phyloP scores from a whole-genome alignment of 208 protist genomes.

The Trypanosomatidae sp. region DNA sequence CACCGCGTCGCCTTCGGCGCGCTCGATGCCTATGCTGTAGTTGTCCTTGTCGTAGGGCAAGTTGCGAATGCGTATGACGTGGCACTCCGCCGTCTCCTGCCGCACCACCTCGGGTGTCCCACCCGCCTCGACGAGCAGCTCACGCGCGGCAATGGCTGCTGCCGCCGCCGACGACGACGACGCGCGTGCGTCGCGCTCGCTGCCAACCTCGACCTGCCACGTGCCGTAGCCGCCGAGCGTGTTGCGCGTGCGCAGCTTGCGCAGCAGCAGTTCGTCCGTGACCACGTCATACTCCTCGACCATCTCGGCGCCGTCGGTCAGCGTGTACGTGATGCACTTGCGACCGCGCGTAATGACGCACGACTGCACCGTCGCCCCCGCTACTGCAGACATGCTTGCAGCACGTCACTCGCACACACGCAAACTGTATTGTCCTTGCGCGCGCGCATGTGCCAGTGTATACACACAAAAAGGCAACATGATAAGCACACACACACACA shows the following conservation, averaged over 20 bases:
- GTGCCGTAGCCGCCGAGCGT: conserved; percentile 63
- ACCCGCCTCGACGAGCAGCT: conserved; percentile 53
- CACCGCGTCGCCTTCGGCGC: conserved; percentile 13
- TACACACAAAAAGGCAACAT: background rate
- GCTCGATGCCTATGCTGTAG: conserved; percentile 77
- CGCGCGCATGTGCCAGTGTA: too few species aligned
- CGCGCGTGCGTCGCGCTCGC: conserved; percentile 17
- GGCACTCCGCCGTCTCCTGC: conserved; percentile 69
- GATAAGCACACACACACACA: background rate
- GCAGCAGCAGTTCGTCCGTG: conserved; percentile 83
- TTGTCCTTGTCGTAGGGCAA: conserved; percentile 80
- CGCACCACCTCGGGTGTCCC: conserved; percentile 72
- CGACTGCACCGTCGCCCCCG: conserved; percentile 62
- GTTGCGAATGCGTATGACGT: conserved; percentile 88
- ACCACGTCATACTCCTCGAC: conserved; percentile 91
- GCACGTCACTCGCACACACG: too few species aligned
- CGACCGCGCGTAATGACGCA: conserved; percentile 72
- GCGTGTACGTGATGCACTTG: conserved; percentile 80
- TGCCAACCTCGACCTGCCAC: conserved; percentile 86
- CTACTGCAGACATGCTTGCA: conserved; percentile 26
- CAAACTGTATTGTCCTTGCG: too few species aligned
- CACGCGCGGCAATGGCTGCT: conserved; percentile 29
- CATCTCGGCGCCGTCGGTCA: conserved; percentile 80
- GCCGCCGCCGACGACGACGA: too few species aligned
- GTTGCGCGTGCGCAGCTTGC: conserved; percentile 63